Evolutionary conservation across 805 yeast genomes (phyloP).

Genomic region (Osmozyma mogii): DNA sequence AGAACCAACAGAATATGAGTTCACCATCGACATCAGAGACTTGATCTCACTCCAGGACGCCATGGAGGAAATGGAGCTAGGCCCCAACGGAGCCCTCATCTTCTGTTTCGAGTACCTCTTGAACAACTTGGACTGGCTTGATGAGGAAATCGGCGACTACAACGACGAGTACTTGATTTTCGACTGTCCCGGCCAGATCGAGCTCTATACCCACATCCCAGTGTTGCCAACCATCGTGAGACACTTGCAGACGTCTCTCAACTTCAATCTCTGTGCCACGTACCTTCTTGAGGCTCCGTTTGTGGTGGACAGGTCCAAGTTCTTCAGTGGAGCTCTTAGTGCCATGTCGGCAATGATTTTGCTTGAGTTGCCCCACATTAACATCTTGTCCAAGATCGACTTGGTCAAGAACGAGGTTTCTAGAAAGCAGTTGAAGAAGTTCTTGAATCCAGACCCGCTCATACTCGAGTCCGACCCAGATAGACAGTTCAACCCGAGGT

Average conservation of each 20-base stretch:
- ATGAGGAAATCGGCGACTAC: conserved; percentile 92
- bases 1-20: conserved; percentile 84
- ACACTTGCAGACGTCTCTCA: conserved; percentile 71
- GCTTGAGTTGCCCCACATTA: conserved; percentile 90
- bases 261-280: conserved; percentile 86
- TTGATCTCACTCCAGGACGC: conserved; percentile 86
- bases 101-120: conserved; percentile 90
- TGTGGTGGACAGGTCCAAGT: conserved; percentile 82
- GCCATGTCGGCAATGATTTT: conserved; percentile 99
- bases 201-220: conserved; percentile 89
- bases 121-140: conserved; percentile 92
- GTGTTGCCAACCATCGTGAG: conserved; percentile 83
- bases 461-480: conserved; percentile 35
- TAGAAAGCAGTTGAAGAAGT: conserved; percentile 70
- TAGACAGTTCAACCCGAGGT: conserved; percentile 40
- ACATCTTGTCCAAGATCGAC: conserved; percentile 81
- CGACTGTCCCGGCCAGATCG: conserved; percentile 97
- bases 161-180: conserved; percentile 91
- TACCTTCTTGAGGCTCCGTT: conserved; percentile 92
- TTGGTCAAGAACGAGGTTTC: conserved; percentile 73
- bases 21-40: conserved; percentile 87
- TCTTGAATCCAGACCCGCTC: conserved; percentile 86
- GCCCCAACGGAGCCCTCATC: conserved; percentile 91
- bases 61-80: conserved; percentile 87
- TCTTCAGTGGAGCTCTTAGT: conserved; percentile 88